Evolutionary conservation across 179 eudicot species (phyloP), one percentile per base, ranked within the genome.

Genomic region (Spergularia azorica): DNA sequence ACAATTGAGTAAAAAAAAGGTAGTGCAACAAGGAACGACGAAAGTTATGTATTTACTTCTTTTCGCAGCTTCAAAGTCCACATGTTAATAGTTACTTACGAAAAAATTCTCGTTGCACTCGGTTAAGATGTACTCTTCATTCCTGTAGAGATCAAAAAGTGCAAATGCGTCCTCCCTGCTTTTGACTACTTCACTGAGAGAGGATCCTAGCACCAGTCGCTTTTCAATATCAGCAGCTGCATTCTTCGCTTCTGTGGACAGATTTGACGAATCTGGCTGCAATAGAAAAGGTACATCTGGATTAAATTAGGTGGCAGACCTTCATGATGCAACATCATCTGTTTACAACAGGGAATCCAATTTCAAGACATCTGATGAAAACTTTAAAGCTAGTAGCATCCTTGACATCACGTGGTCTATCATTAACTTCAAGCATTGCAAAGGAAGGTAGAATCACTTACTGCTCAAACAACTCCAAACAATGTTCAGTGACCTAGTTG

Each of bases 161-260:
- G 93, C 96, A 82, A 77, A 72, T 32, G 87, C 99, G 64, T 93
- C 99, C 79, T 87, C 97, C 86, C 87, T 84, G 38, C 61, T 89
- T 48, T 79, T 80, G 61, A 92, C 79, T 26, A 91, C 76, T 60
- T 87, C 86, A 75, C 96, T 91, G 39, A 94, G 90, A 76, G 89
- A 87, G 75, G 97, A 90, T 63, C 98, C 99, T 69, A 95, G 86
- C 79, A 84, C 88, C 79, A 95, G 80, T 52, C 94, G 89, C 52
- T 74, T 84, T 78, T 88, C 98, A 69, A 95, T 91, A 66, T 82
- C 84, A 51, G 91, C 87, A 80, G 99, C 97, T 43, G 99, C 98
- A 51, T 75, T 83, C 88, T 91, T 95, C 51, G 98, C 99, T 78
- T 86, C 94, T 14, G 72, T 38, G 63, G 99, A 87, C 63, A 95